These are phyloP conservation scores for Epichloe sibirici DNA, from an alignment of 2,329 filamentous ascomycete genomes.

Conservation along the genomic window DNA sequence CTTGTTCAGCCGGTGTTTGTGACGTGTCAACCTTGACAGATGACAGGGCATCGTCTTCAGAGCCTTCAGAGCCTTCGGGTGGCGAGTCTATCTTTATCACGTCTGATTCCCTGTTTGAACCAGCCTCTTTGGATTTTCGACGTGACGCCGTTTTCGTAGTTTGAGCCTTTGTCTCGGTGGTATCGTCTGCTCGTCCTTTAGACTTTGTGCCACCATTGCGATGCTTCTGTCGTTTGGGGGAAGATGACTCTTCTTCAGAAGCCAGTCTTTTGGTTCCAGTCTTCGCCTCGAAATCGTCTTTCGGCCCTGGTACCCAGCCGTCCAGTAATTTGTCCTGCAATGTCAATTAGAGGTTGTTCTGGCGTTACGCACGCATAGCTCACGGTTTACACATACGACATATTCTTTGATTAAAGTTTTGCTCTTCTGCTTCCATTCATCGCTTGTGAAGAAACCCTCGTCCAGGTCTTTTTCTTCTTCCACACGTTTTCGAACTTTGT, in stretches of 20 bases:
- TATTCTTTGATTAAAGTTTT: constrained; percentile 43
- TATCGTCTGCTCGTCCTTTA: neutral
- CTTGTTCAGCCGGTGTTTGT: constrained; percentile 16
- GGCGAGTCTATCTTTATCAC: constrained; percentile 8
- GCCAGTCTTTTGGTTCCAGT: constrained; percentile 22
- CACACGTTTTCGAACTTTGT: constrained; percentile 40
- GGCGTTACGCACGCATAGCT: neutral
- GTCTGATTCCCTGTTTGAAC: constrained; percentile 8
- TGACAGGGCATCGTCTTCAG: constrained; percentile 10
- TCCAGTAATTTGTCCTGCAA: constrained; percentile 24
- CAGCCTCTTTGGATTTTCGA: constrained; percentile 7
- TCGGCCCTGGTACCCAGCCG: constrained; percentile 20
- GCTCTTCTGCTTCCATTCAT: constrained; percentile 45
- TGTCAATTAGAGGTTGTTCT: neutral
- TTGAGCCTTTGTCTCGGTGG: constrained; percentile 5
- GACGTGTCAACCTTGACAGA: constrained; percentile 10
- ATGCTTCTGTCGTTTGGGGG: constrained; percentile 4
- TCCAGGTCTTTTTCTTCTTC: constrained; percentile 37
- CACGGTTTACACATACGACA: constrained; percentile 31
- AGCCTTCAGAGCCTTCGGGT: constrained; percentile 8
- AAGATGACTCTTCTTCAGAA: constrained; percentile 21
- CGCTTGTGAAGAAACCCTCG: constrained; percentile 35
- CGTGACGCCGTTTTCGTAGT: constrained; percentile 5
- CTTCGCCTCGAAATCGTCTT: constrained; percentile 15
- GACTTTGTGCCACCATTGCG: constrained; percentile 9